Evolutionary conservation across 1,284 basidiomycete species (phyloP), one percentile per base, ranked within the genome.

Genomic region (Afroboletus lepidellus): DNA sequence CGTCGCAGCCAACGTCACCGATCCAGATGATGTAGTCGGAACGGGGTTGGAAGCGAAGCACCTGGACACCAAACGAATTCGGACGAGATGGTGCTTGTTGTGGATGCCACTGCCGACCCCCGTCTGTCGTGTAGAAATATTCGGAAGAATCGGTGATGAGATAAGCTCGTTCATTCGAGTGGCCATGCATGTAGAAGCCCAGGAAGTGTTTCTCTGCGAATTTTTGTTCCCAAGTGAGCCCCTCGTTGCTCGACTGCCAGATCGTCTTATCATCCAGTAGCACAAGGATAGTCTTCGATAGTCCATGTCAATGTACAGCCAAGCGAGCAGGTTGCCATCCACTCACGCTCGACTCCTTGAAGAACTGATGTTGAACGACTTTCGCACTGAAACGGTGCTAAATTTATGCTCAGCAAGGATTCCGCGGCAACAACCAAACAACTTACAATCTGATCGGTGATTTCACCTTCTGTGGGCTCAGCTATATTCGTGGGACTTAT

Each of bases 171-270:
- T 92, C 89, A 43, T 78, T 62, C 32, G 83, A 74, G 72, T 90
- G 90, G 30, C 80, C 74, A 74, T 99, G 95, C 72, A 95, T 87
- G 60, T 89, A 89, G 72, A 98, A 88, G 0, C 81, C 84, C 34
- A 98, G 74, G 73, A 96, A 92, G 5, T 76, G 80, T 51, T 87
- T 75, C 3, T 74, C 76, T 0, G 82, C 77, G 60, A 71, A 73
- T 13, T 87, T 75, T 58, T 84, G 84, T 47, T 78, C 78, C 95
- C 95, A 99, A 0, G 85, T 87, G 69, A 92, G 94, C 1, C 96
- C 96, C 69, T 99, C 95, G 68, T 95, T 98, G 64, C 81, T 82
- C 1, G 94, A 97, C 74, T 97, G 93, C 90, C 92, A 98, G 50
- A 98, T 78, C 0, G 81, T 79, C 54, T 85, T 75, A 63, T 98